Evolutionary conservation across 2,329 filamentous ascomycete genomes (phyloP).

Genomic region (Cladorrhinum sp.): DNA sequence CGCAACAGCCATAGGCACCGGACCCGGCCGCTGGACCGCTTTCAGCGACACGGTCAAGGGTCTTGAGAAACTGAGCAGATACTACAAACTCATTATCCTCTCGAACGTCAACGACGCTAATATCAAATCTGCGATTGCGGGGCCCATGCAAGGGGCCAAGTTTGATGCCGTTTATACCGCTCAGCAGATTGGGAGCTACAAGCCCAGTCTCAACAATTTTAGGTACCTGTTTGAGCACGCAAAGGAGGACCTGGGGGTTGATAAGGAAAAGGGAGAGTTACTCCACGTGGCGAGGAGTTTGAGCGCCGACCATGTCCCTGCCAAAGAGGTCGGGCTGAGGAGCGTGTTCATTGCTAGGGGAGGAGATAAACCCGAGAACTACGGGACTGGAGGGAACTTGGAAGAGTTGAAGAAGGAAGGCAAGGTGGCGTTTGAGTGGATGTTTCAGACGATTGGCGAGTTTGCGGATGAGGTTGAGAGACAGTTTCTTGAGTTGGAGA

Average conservation of each 20-base stretch:
- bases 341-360: conserved; percentile 64
- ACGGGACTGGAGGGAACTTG: conserved; percentile 24
- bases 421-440: conserved; percentile 36
- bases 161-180: conserved; percentile 68
- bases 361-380: conserved; percentile 34
- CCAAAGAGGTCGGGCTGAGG: conserved; percentile 56
- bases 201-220: conserved; percentile 64
- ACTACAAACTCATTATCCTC: conserved; percentile 58
- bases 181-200: conserved; percentile 68
- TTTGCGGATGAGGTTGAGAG: conserved; percentile 41
- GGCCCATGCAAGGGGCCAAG: conserved; percentile 44
- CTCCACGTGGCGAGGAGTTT: conserved; percentile 68
- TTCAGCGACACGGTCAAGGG: conserved; percentile 57
- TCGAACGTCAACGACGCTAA: conserved; percentile 55
- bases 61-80: conserved; percentile 44
- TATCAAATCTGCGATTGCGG: conserved; percentile 32
- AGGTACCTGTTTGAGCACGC: conserved; percentile 58
- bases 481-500: conserved; percentile 31
- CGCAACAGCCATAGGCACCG: conserved; percentile 47
- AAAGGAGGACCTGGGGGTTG: conserved; percentile 51
- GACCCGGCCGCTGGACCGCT: conserved; percentile 52
- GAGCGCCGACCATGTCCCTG: conserved; percentile 64
- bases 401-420: conserved; percentile 26
- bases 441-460: conserved; percentile 38
- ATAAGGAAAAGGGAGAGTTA: conserved; percentile 48